Base-by-base conservation (phyloP, 129 eudicot species). In the Logfia minima region DNA sequence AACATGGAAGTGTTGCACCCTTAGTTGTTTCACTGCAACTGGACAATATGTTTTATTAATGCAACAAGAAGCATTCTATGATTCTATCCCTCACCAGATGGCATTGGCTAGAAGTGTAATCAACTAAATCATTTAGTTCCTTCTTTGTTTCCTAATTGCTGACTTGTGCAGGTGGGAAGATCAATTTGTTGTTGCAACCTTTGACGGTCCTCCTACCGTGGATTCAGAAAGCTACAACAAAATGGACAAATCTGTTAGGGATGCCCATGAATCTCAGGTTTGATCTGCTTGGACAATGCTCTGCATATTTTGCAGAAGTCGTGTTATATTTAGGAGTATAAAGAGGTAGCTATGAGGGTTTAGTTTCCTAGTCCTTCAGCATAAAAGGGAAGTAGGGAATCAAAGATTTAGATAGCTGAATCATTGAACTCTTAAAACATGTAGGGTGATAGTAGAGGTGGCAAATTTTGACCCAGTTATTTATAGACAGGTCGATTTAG, bases 121-220 rank as follows among this genome's bases (percentile, higher is more conserved):
- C 55, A 48, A 14, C 55, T 48, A 48, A 48, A 48, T 14, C n/a
- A 48, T 48, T 48, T 48, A 14, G 18, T 48, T 48, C 55, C 55
- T 48, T 48, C 17, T 8, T 58, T 34, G 52, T 24, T 70, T 65
- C 13, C 71, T 70, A 60, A 70, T 26, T 11, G 45, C 9, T 43
- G 71, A 43, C n/a, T 70, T 74, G 76, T 81, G 55, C 87, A 93
- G 98, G 86, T 82, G 82, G 58, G 85, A 86, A 6, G 97, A 93
- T 75, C 89, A 83, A 74, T 89, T 89, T 80, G 97, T 91, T 24
- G 83, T 91, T 41, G 90, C 91, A 58, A 93, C 83, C 74, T 93
- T 90, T 80, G 98, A 93, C 79, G 88, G 88, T 52, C 93, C 96
- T 75, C 98, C 98, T 28, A 90, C 98, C 1, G 90, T 80, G 39